Evolutionary conservation across 345 rosid species (phyloP).

Genomic region (Aethionema arabicum): DNA sequence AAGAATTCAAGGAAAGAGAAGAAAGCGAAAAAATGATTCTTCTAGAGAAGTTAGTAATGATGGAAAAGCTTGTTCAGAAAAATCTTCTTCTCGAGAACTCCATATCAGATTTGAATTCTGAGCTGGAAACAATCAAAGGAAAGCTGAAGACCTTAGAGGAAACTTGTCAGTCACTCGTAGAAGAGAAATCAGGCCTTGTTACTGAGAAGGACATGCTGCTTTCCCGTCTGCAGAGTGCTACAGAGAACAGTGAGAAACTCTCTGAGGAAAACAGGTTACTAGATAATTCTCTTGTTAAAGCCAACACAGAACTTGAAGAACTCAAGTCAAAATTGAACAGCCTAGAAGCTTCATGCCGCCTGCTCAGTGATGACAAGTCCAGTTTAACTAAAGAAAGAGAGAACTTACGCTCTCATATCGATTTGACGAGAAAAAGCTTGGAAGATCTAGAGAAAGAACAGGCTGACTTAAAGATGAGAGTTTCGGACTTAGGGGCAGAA

Average conservation of each 20-base stretch:
- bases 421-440: slow-evolving; percentile 45
- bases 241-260: slow-evolving; percentile 55
- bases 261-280: slow-evolving; percentile 59
- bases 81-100: slow-evolving; percentile 82
- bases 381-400: slow-evolving; percentile 50
- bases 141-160: slow-evolving; percentile 69
- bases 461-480: slow-evolving; percentile 48
- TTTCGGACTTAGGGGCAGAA: slow-evolving; percentile 52
- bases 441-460: slow-evolving; percentile 59
- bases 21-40: slow-evolving; percentile 53
- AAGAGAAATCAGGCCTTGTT: slow-evolving; percentile 63
- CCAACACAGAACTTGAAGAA: slow-evolving; percentile 72
- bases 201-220: slow-evolving; percentile 59
- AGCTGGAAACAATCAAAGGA: slow-evolving; percentile 69
- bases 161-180: slow-evolving; percentile 51
- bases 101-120: slow-evolving; percentile 78
- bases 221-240: slow-evolving; percentile 55
- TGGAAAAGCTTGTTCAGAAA: slow-evolving; percentile 81
- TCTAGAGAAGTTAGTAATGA: slow-evolving; percentile 63
- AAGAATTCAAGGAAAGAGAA: slow-evolving; percentile 54
- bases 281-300: slow-evolving; percentile 72
- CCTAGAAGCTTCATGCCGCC: slow-evolving; percentile 58
- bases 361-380: slow-evolving; percentile 65
- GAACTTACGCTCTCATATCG: slow-evolving; percentile 55
- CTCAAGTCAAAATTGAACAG: slow-evolving; percentile 51